phyloP scores from a whole-genome alignment of 768 basidiomycete species.

The Suillus fuscotomentosus region DNA sequence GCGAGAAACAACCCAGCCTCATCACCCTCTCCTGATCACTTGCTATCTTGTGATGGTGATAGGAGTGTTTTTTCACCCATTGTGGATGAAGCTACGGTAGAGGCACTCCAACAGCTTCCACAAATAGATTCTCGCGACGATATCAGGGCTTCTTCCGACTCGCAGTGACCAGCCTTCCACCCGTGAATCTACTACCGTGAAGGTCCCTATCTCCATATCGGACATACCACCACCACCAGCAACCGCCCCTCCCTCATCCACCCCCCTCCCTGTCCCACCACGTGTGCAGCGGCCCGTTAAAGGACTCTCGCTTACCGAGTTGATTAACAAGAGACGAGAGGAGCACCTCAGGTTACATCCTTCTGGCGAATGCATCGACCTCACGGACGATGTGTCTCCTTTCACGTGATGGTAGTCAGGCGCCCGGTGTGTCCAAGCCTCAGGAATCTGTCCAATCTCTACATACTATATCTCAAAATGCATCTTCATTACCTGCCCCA shows the following conservation, averaged over 20 bases:
- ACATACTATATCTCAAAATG: neutral
- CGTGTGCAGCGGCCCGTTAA: constrained; percentile 15
- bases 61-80: neutral
- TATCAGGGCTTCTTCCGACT: neutral
- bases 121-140: neutral
- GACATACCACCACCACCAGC: constrained; percentile 1
- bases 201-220: neutral
- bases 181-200: neutral
- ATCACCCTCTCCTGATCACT: neutral
- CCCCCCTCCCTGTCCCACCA: constrained; percentile 21
- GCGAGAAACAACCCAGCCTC: too few species aligned
- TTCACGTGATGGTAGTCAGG: neutral
- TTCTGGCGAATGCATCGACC: constrained; percentile 1
- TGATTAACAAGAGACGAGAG: constrained; percentile 20
- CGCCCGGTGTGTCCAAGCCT: neutral
- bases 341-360: neutral
- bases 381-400: neutral
- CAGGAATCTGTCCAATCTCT: neutral
- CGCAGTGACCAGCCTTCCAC: neutral
- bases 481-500: neutral
- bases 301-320: constrained; percentile 20
- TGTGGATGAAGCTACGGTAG: neutral
- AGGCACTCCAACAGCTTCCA: neutral
- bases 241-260: neutral
- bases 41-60: neutral